Evolutionary conservation across 2,329 filamentous ascomycete genomes (phyloP).

Genomic region (Ascochyta rabiei): DNA sequence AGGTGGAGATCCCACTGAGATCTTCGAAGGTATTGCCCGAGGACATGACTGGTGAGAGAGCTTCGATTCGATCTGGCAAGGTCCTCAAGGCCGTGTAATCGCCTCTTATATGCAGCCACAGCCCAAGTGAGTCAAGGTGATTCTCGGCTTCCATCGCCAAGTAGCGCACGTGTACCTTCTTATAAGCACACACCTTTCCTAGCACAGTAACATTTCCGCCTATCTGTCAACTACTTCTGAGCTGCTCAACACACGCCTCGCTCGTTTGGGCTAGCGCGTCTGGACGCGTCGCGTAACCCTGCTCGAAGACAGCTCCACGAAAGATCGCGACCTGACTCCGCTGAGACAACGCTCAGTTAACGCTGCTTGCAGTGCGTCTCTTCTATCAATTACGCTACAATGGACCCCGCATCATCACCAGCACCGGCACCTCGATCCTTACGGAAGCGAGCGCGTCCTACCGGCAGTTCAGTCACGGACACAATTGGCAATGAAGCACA

Average conservation of each 20-base stretch:
- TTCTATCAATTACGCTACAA: not conserved
- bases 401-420: not conserved
- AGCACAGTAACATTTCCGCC: not conserved
- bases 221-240: not conserved
- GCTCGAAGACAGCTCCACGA: too few species aligned
- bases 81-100: not conserved
- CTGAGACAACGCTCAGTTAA: too few species aligned
- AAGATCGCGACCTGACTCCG: too few species aligned
- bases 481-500: not conserved
- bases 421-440: not conserved
- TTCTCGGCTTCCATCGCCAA: not conserved
- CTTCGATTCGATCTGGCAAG: not conserved
- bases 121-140: not conserved
- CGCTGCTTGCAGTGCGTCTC: not conserved
- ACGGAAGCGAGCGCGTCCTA: not conserved
- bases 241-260: not conserved
- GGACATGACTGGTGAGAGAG: slow-evolving; percentile 19
- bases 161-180: not conserved
- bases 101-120: not conserved
- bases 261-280: not conserved
- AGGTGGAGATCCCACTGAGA: slow-evolving; percentile 47
- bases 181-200: slow-evolving; percentile 2
- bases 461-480: not conserved
- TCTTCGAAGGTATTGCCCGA: slow-evolving; percentile 45
- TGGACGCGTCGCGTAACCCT: too few species aligned